Percentiles rank a stretch among this genome's conserved stretches.
Evolutionary conservation across 208 protist genomes (phyloP).

Genomic region (Trichomonas gallinae): DNA sequence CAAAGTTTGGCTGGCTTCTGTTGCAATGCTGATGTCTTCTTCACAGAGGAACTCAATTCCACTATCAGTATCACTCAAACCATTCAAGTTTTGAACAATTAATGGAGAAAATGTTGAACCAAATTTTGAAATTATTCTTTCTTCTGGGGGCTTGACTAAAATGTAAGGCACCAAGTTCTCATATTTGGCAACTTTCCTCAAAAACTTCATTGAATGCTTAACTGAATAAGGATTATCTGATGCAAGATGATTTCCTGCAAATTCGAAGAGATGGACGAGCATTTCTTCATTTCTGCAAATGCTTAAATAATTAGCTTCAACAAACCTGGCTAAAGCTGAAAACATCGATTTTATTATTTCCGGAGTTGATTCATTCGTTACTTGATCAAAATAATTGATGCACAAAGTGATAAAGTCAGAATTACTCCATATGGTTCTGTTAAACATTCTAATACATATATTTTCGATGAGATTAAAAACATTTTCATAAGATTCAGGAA

Average conservation of each 20-base stretch:
- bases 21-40: not conserved
- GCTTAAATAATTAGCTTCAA: not conserved
- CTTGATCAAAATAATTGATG: not conserved
- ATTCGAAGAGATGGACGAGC: not conserved
- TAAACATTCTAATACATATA: not conserved
- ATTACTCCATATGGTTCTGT: not conserved
- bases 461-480: not conserved
- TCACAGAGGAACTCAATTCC: not conserved
- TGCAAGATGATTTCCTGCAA: not conserved
- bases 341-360: not conserved
- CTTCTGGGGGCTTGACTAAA: not conserved
- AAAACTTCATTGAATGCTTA: not conserved
- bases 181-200: not conserved
- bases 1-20: not conserved
- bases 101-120: not conserved
- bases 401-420: not conserved
- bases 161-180: not conserved
- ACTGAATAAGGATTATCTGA: not conserved
- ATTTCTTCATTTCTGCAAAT: not conserved
- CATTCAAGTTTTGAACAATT: not conserved
- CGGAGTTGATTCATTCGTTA: not conserved
- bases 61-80: not conserved
- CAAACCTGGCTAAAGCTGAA: not conserved
- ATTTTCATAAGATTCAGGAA: not conserved
- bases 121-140: not conserved